These are phyloP conservation scores for Lignosus rhinocerotis DNA, from an alignment of 1,284 basidiomycete species.

Conservation along the genomic window DNA sequence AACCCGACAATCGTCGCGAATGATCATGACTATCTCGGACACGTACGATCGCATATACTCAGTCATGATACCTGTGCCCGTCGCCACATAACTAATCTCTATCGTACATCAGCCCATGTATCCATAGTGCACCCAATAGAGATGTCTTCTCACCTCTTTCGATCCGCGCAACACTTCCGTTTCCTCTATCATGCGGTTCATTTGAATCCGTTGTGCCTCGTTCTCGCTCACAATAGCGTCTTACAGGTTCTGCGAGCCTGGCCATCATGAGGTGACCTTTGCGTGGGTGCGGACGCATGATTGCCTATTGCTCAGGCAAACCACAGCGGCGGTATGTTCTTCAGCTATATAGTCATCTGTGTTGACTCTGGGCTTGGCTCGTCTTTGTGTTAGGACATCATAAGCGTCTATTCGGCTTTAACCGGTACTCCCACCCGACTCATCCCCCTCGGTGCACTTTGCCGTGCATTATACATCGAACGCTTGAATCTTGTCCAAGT, in stretches of 20 bases:
- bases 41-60: slow-evolving; percentile 4
- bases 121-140: slow-evolving; percentile 24
- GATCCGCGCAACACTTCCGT: background rate
- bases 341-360: background rate
- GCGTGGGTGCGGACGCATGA: no score
- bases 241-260: no score
- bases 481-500: background rate
- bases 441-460: background rate
- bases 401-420: background rate
- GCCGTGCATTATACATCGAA: background rate
- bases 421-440: background rate
- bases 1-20: no score
- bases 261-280: no score
- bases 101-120: slow-evolving; percentile 18
- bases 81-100: slow-evolving; percentile 14
- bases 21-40: background rate
- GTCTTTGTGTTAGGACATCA: background rate
- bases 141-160: background rate
- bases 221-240: background rate
- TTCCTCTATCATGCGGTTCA: background rate
- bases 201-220: slow-evolving; percentile 20
- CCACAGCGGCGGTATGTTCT: no score
- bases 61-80: background rate
- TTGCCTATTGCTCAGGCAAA: no score
- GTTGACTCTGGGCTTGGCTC: background rate